Base-by-base conservation (phyloP, 257 asterid genomes). In the Orobanche coerulescens region DNA sequence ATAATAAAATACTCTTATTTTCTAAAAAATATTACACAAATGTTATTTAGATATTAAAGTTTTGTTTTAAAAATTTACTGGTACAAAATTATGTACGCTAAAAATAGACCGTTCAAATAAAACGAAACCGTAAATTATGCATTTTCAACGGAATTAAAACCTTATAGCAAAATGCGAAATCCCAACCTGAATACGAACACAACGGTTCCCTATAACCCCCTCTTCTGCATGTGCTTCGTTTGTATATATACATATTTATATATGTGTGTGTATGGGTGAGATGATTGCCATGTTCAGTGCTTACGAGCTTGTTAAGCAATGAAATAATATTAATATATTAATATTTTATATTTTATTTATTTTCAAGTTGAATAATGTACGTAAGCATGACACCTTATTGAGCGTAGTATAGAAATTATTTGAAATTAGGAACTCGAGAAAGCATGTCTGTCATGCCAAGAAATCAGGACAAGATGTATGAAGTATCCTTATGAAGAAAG, bases 271-370 rank as follows among this genome's bases (percentile, higher is more conserved):
- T 73, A 73, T 84, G 83, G 89, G 80, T 40, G 82, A 60, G 87
- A 81, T 89, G 84, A 86, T 86, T 82, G 70, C 65, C 57, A 26
- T 79, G 75, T 28, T 78, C 79, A 69, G 80, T 74, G 83, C 80
- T 88, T 80, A 80, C 91, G 73, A 82, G 75, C 85, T 70, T 67
- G 73, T 72, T 77, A 89, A 89, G 91, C 95, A 89, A 89, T 49
- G 74, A 73, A 80, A 78, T 73, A 14, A 59, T 75, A 68, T 47
- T 71, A 49, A 57, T 78, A 56, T 69, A 20, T 4, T 58, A 28
- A 18, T 5, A 13, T 10, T 4, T 36, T 30, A 2, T 16, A 51
- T 8, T 6, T 46, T 12, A 14, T 0, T 54, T 61, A 26, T 48
- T 39, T 60, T 47, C 25, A 10, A 58, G 60, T 69, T 63, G 66